Evolutionary conservation across 768 basidiomycete genomes (phyloP), one percentile per base, ranked within the genome.

Genomic region (Leucosporidium yakuticum): DNA sequence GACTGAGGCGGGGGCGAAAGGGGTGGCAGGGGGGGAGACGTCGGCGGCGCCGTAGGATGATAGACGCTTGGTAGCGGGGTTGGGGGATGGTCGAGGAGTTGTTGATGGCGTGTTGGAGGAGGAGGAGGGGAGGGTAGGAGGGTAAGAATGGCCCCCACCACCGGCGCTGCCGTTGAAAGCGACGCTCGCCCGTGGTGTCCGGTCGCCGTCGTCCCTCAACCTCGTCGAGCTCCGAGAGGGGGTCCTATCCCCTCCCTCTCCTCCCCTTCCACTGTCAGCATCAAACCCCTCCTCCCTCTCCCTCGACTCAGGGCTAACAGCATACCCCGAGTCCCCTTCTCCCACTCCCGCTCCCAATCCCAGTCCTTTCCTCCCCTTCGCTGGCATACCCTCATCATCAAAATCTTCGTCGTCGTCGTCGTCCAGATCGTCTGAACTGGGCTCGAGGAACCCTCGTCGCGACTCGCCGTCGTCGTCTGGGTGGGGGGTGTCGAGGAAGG

Each of bases 361-460:
- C 34, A 36, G 34, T 12, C 34, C 34, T 36, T 36, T 36, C 34
- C 6, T 50, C 49, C 23, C 50, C 50, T 27, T 51, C 50, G 50
- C 23, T 3, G 23, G 21, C 23, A 27, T 51, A 5, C 50, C 50
- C 50, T 27, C 50, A 51, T 23, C 21, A 23, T 27, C 50, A 9
- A 4, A 51, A 51, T 23, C 23, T 3, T 51, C 50, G 14, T 51
- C 50, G 9, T 8, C 9, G n/a, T 51, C 50, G 14, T 51, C 50
- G 17, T 51, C 50, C 50, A 23, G 9, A 23, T 64, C 60, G 65
- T 70, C 70, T 23, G 63, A 57, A 31, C 19, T 21, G 4, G 60
- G 44, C 8, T 54, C 64, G 47, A 73, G 62, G 55, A 73, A 67
- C 20, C 68, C 71, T 5, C 68, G 62, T 2, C 68, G 65, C 4